A percentile compares a stretch with the other conserved stretches of the same genome.
phyloP scores from a whole-genome alignment of 441 rosid species.

The Pelargonium cotyledonis region DNA sequence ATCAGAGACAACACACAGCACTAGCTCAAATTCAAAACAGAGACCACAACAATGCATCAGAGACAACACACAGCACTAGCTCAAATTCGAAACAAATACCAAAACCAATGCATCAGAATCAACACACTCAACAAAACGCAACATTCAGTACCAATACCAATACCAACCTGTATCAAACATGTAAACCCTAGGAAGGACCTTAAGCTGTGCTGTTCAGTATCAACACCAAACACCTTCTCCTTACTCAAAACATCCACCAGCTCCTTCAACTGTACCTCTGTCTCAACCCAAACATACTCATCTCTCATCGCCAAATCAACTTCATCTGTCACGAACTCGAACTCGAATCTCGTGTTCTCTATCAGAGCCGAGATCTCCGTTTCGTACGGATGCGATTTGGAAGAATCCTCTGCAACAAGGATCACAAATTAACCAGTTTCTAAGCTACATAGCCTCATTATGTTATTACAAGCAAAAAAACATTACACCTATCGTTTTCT shows the following conservation, averaged over 20 bases:
- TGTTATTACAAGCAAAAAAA: not conserved
- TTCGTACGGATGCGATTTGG: constrained; percentile 58
- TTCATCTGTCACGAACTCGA: constrained; percentile 24
- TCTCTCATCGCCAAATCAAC: constrained; percentile 37
- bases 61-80: not conserved
- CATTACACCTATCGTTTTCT: not conserved
- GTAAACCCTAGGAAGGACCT: constrained; percentile 85
- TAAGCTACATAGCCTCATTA: not conserved
- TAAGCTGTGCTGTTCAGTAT: constrained; percentile 88
- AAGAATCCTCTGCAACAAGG: constrained; percentile 36
- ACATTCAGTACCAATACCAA: constrained; percentile 13
- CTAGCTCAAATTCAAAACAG: not conserved
- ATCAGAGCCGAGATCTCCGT: constrained; percentile 46
- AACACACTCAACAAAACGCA: not conserved
- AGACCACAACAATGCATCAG: not conserved
- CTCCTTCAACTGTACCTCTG: constrained; percentile 51
- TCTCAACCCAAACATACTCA: constrained; percentile 62
- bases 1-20: too few relatives aligned
- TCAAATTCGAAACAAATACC: not conserved
- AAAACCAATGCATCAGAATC: not conserved
- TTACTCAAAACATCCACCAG: constrained; percentile 49
- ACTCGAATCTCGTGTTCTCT: constrained; percentile 39
- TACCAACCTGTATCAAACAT: constrained; percentile 71
- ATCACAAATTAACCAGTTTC: not conserved
- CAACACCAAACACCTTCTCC: constrained; percentile 59